phyloP scores from a whole-genome alignment of 139 green algal species.

The Micractinium conductrix region DNA sequence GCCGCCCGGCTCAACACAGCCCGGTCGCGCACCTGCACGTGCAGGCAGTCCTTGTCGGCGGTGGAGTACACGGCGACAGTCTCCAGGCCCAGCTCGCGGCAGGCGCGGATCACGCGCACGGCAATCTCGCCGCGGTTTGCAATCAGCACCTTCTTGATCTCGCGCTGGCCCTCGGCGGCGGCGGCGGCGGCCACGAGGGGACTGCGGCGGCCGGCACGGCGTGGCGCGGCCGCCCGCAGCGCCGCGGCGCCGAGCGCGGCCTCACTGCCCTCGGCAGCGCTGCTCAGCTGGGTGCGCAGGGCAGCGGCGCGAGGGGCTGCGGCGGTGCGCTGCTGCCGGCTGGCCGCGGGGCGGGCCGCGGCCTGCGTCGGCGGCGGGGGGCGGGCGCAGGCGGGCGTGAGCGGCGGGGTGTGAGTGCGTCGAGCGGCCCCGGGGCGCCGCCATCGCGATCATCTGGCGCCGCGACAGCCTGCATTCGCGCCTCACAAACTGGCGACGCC shows the following conservation, averaged over 20 bases:
- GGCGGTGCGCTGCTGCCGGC: not conserved
- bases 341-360: not conserved
- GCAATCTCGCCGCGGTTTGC: conserved; percentile 95
- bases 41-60: conserved; percentile 87
- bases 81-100: conserved; percentile 91
- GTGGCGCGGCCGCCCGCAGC: not conserved
- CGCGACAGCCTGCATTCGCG: not conserved
- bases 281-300: conserved; percentile 31
- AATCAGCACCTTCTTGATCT: conserved; percentile 83
- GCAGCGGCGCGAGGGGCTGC: not conserved
- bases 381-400: not conserved
- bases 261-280: not conserved
- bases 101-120: conserved; percentile 92
- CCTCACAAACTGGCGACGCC: not conserved
- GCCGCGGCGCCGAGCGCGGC: not conserved
- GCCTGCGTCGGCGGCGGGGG: conserved; percentile 12
- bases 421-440: not conserved
- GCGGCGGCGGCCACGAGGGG: not conserved
- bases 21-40: conserved; percentile 74
- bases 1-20: too few relatives aligned
- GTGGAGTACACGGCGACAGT: conserved; percentile 93
- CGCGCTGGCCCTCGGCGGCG: not conserved
- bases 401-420: not conserved
- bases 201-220: not conserved
- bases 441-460: not conserved